Base-by-base conservation (phyloP, 1,139 yeast species). In the Yamadazyma dendronema region DNA sequence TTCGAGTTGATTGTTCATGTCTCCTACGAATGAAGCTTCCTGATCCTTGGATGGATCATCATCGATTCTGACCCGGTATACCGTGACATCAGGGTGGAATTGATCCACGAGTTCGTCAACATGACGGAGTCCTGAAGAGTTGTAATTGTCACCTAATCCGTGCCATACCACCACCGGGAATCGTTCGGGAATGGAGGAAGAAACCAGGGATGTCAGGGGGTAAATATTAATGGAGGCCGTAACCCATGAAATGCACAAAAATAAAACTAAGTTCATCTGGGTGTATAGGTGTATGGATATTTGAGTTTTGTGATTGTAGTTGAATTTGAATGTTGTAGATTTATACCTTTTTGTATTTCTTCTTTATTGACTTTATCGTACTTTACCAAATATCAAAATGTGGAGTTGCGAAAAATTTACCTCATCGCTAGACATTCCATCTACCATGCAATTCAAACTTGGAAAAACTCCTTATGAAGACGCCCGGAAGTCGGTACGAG, bases 91-190 rank as follows among this genome's bases (percentile, higher is more conserved):
- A 0, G 89, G 88, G 37, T 74, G 61, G 4, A 62, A 56, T 9
- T 62, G 57, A 22, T 64, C 52, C 5, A 84, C 61, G 1, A 74
- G 45, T 1, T 67, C 67, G 4, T 62, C 58, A 2, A 74, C 74
- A n/a, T 67, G 56, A 28, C 59, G 61, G 65, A 84, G 78, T 1
- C 84, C 79, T 0, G 74, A 59, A 0, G 89, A 79, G 52, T 83
- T 76, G 53, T 80, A 85, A 14, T 76, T 69, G 55, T 86, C 95
- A 0, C 95, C 94, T 50, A 86, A 69, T 0, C 95, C 95, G 51
- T 86, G 95, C 95, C 95, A 86, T 30, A 86, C 52, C 2, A 86
- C 87, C 3, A 85, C 72, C 0, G 90, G 89, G 32, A 57, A 44
- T 24, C 43, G 28, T 12, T 19, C 22, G n/a, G n/a, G n/a, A n/a